Conservation (phyloP, 345 rosid genomes). For the Eucalyptus pauciflora region DNA sequence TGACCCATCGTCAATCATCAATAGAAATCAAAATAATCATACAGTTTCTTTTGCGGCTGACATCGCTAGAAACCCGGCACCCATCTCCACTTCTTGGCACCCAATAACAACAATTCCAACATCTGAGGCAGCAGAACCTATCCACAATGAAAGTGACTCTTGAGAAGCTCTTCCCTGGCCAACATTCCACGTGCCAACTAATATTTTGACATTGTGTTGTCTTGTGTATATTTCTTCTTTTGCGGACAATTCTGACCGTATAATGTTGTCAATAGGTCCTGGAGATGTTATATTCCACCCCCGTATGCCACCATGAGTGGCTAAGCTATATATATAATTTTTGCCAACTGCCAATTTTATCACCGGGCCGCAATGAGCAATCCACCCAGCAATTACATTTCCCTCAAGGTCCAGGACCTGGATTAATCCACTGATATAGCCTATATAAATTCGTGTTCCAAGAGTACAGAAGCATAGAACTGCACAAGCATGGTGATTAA, state of each 20-base stretch:
- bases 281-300: slow-evolving; percentile 89
- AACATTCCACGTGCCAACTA: slow-evolving; percentile 96
- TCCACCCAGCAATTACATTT: slow-evolving; percentile 65
- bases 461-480: slow-evolving; percentile 79
- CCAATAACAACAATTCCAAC: slow-evolving; percentile 93
- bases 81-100: slow-evolving; percentile 97
- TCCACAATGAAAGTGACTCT: slow-evolving; percentile 71
- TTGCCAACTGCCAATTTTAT: slow-evolving; percentile 67
- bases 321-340: slow-evolving; percentile 69
- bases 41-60: slow-evolving; percentile 99
- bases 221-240: slow-evolving; percentile 45
- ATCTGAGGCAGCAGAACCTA: slow-evolving; percentile 67
- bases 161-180: slow-evolving; percentile 90
- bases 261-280: slow-evolving; percentile 61
- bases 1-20: not conserved
- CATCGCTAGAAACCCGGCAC: slow-evolving; percentile 98
- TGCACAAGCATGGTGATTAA: slow-evolving; percentile 59
- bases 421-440: slow-evolving; percentile 79
- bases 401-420: slow-evolving; percentile 87
- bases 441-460: slow-evolving; percentile 68
- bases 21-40: slow-evolving; percentile 12
- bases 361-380: slow-evolving; percentile 77
- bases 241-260: slow-evolving; percentile 48
- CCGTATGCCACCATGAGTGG: slow-evolving; percentile 89
- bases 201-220: slow-evolving; percentile 42